phyloP scores from a whole-genome alignment of 441 rosid genomes.

The Pelargonium fulgidum region DNA sequence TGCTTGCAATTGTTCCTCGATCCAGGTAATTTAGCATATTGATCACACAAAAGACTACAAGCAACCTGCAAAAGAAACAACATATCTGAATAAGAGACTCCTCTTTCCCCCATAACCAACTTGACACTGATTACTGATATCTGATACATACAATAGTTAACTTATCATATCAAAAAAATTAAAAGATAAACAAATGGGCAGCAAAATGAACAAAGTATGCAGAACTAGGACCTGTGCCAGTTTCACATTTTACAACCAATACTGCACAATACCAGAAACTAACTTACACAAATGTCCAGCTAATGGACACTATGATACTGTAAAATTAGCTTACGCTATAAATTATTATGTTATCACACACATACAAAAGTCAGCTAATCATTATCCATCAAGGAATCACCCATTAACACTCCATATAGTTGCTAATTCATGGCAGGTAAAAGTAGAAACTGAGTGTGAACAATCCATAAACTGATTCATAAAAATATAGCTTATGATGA shows the following conservation, averaged over 20 bases:
- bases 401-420: no score
- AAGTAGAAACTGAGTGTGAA: no score
- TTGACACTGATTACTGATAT: not conserved
- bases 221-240: not conserved
- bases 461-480: no score
- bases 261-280: not conserved
- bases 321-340: not conserved
- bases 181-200: not conserved
- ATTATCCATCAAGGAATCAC: no score
- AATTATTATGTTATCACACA: no score
- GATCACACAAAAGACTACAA: slow-evolving; percentile 69
- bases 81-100: not conserved
- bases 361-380: no score
- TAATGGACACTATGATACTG: not conserved
- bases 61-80: slow-evolving; percentile 50
- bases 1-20: slow-evolving; percentile 94
- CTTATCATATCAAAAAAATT: not conserved
- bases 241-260: not conserved
- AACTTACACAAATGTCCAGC: not conserved
- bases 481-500: no score
- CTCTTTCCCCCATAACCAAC: not conserved
- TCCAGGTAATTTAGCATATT: slow-evolving; percentile 81
- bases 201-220: not conserved
- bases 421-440: no score
- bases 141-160: not conserved